Conservation (phyloP, 768 basidiomycete genomes). For the Mycena epipterygia region DNA sequence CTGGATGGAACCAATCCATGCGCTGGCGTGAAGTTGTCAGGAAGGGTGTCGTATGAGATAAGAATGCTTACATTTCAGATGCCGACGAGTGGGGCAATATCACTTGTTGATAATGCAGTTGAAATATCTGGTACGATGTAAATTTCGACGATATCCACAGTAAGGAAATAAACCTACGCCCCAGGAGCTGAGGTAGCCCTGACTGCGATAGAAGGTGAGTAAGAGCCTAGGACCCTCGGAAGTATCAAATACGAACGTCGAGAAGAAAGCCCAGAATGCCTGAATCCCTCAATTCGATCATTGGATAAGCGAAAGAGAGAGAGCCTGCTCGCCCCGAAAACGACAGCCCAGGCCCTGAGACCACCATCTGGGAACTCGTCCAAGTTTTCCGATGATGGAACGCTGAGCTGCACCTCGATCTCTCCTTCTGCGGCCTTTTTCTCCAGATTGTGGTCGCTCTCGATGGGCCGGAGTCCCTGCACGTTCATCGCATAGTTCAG, state of each 20-base stretch:
- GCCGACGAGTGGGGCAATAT: neutral
- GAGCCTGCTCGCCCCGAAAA: neutral
- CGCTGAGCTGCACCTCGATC: neutral
- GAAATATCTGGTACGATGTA: neutral
- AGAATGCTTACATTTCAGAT: neutral
- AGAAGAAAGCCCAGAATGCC: neutral
- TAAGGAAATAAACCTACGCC: neutral
- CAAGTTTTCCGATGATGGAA: neutral
- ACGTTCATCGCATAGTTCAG: too few relatives aligned
- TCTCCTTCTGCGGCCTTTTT: neutral
- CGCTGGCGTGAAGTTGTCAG: neutral
- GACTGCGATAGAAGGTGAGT: neutral
- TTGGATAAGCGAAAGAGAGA: neutral
- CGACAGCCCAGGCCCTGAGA: neutral
- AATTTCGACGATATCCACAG: neutral
- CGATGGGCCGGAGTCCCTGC: too few relatives aligned
- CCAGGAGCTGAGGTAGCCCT: neutral
- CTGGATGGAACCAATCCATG: slow-evolving; percentile 3
- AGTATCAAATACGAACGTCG: neutral
- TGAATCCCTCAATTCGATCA: neutral
- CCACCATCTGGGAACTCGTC: slow-evolving; percentile 9
- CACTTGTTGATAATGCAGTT: slow-evolving; percentile 1
- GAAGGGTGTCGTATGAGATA: neutral
- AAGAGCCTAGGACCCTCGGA: neutral
- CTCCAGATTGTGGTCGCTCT: neutral